A percentile compares a stretch with the other conserved stretches of the same genome.
Conservation (phyloP, 2,329 filamentous ascomycete genomes). For the Lecanoromycetidae sp. region DNA sequence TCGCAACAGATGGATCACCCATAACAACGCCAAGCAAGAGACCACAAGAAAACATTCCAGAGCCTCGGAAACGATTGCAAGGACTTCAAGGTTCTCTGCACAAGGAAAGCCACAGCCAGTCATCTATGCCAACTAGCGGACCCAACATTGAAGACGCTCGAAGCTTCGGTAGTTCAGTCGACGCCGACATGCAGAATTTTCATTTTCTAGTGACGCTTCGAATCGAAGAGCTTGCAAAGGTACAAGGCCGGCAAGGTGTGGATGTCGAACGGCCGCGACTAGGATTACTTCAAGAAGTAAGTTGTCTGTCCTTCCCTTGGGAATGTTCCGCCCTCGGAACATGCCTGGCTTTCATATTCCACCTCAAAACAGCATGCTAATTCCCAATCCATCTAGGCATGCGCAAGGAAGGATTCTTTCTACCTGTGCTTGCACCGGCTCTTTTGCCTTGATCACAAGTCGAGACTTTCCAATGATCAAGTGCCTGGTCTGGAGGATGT, state of each 20-base stretch:
- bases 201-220: not conserved
- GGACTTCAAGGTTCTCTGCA: not conserved
- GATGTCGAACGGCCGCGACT: conserved; percentile 11
- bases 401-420: conserved; percentile 8
- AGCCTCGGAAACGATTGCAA: conserved; percentile 9
- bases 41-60: not conserved
- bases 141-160: not conserved
- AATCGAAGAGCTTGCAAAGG: not conserved
- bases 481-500: conserved; percentile 1
- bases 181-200: not conserved
- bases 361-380: too few relatives aligned
- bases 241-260: not conserved
- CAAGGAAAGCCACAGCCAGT: not conserved
- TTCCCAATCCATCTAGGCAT: too few relatives aligned
- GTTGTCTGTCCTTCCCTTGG: too few relatives aligned
- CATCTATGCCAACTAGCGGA: not conserved
- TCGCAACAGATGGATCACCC: not conserved
- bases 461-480: not conserved
- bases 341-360: too few relatives aligned
- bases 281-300: conserved; percentile 10
- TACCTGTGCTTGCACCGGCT: conserved; percentile 18
- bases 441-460: conserved; percentile 9
- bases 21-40: not conserved
- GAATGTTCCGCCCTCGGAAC: too few relatives aligned
- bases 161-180: not conserved